Evolutionary conservation across 805 yeast species (phyloP), one percentile per base, ranked within the genome.

Genomic region (Hanseniaspora mollemarum): DNA sequence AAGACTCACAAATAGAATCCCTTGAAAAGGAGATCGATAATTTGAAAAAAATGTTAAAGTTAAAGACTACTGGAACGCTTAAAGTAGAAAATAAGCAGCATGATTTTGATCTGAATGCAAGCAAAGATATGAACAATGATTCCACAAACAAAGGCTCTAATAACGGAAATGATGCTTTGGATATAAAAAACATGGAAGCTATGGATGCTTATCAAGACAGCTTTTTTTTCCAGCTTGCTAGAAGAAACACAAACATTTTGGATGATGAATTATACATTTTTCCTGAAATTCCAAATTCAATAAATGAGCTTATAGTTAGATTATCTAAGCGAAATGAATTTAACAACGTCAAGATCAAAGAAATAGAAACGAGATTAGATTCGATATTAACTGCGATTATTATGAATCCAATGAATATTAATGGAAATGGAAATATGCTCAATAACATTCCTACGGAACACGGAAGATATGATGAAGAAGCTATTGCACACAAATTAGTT

Each of bases 391-490:
- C 83, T 1, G 80, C 82, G 0, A 62, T 76, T 24, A 69, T 78
- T 1, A 57, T 76, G 46, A 73, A 73, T 54, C 80, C 81, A 4
- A 50, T 46, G 53, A 26, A 45, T 29, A 29, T 44, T 13, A 38
- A 13, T 39, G 49, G 43, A 9, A 39, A 46, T 33, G 38, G 15
- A 5, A 38, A 25, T 33, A 19, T 36, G 3, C 5, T 50, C 16
- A 61, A 67, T 10, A 74, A 72, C 48, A 55, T 67, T 1, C 62
- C 68, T 21, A 76, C 78, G 1, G 69, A 70, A 31, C 65, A 70
- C 52, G 87, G 87, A 2, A 69, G 81, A 52, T 81, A 76, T 61
- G 94, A 85, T 58, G 81, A 77, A 46, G 79, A 83, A 58, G 87
- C 83, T 51, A 66, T 83, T 43, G 78, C 88, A 13, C 92, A 85